phyloP scores from a whole-genome alignment of 176 grass and related monocot genomes.

The Secale cereale region DNA sequence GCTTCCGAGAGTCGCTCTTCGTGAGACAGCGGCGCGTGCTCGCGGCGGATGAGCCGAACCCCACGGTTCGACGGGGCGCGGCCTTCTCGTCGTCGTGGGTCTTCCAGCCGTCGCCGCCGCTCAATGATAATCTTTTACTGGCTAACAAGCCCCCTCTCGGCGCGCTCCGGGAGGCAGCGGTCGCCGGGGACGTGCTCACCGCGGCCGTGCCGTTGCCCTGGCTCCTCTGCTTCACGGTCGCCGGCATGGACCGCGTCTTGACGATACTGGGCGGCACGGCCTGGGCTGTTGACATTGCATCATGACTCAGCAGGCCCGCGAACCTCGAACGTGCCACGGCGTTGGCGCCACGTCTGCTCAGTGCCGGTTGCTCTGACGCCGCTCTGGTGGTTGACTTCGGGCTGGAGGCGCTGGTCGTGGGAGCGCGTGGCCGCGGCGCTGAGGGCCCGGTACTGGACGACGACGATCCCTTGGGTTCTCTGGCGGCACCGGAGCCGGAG shows the following conservation, averaged over 20 bases:
- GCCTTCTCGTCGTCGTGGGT: background rate
- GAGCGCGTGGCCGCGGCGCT: background rate
- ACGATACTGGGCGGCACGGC: background rate
- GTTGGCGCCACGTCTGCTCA: slow-evolving; percentile 16
- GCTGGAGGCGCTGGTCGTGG: background rate
- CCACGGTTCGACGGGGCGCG: background rate
- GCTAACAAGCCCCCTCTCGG: background rate
- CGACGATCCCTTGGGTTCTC: background rate
- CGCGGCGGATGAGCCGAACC: background rate
- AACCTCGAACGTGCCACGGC: slow-evolving; percentile 21
- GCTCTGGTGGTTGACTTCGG: slow-evolving; percentile 4
- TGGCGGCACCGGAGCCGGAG: background rate
- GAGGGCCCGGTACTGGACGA: background rate
- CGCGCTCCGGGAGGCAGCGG: background rate
- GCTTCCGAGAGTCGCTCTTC: background rate
- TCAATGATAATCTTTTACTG: background rate
- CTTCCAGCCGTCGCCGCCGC: background rate
- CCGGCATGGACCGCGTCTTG: background rate
- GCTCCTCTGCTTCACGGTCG: background rate
- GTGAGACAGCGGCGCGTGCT: background rate
- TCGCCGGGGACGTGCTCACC: background rate
- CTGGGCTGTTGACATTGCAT: slow-evolving; percentile 1
- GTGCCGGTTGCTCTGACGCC: background rate
- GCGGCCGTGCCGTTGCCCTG: background rate
- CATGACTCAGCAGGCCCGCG: background rate